Evolutionary conservation across 106 monocot genomes (phyloP), one percentile per base, ranked within the genome.

Genomic region (Narthecium ossifragum): DNA sequence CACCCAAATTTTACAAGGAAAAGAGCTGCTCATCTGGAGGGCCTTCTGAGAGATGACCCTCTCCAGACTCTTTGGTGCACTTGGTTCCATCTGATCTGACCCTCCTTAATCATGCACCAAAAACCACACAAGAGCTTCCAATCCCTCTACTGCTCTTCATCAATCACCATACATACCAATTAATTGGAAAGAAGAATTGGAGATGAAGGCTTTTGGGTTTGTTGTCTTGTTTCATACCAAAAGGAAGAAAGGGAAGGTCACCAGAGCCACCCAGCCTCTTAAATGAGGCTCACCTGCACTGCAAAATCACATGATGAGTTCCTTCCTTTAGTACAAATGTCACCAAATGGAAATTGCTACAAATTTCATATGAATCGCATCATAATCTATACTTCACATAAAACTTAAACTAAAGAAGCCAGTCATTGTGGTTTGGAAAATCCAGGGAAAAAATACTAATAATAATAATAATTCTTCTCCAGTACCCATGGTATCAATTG

Each of bases 1-100:
- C 28, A 79, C 73, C 73, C 78, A 79, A 24, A 72, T 69, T 63
- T 77, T 86, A 56, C 86, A 83, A 27, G 70, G 28, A 24, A 59
- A 67, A 31, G 91, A 92, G 45, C 40, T 67, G 69, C 86, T 74
- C 76, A 86, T 71, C 69, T 82, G 79, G 64, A 85, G n/a, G 23
- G 82, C 82, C 38, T 64, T 85, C 71, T 79, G 78, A 41, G 90
- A 91, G 10, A 85, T 49, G 3, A 73, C 20, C 59, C 75, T 91
- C 57, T 91, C 90, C 46, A 91, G 64, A 38, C 65, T 77, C 76
- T 79, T 91, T 57, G 66, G 59, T 60, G 63, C 47, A 25, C 74
- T 34, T 55, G 71, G 52, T 37, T 78, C 80, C 80, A 77, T 89
- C 45, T 40, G 50, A 28, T n/a, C 29, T 58, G 22, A 34, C 34